A percentile compares a stretch with the other conserved stretches of the same genome.
Conservation (phyloP, 2,329 filamentous ascomycete genomes). For the Penicillium sp. region DNA sequence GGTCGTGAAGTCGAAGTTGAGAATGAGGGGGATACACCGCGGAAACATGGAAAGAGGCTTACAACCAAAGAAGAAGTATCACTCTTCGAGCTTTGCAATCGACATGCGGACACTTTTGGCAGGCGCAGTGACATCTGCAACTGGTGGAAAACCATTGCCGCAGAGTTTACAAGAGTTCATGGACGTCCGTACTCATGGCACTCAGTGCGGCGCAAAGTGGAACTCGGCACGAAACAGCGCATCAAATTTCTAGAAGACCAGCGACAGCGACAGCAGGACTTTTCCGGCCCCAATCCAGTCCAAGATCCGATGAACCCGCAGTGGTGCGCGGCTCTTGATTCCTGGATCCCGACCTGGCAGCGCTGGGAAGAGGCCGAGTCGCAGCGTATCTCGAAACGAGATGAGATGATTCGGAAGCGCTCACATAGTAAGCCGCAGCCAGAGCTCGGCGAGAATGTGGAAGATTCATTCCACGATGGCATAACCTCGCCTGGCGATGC, state of each 20-base stretch:
- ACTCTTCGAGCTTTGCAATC: conserved; percentile 41
- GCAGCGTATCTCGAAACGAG: conserved; percentile 36
- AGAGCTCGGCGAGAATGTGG: background rate
- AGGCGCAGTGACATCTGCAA: conserved; percentile 41
- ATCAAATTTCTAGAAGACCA: conserved; percentile 39
- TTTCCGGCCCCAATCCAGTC: conserved; percentile 2
- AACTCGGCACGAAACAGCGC: conserved; percentile 39
- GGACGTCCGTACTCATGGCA: conserved; percentile 43
- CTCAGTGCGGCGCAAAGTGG: conserved; percentile 41
- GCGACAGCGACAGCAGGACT: conserved; percentile 12
- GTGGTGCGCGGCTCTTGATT: conserved; percentile 38
- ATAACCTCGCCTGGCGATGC: background rate
- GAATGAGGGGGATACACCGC: conserved; percentile 15
- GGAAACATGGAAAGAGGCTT: conserved; percentile 38
- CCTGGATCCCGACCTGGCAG: conserved; percentile 42
- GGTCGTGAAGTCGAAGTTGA: conserved; percentile 10
- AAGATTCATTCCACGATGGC: conserved; percentile 3
- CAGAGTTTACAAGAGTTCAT: conserved; percentile 36
- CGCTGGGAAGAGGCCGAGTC: conserved; percentile 39
- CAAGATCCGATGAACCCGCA: conserved; percentile 36
- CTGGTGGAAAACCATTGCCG: conserved; percentile 40
- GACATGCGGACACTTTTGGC: conserved; percentile 35
- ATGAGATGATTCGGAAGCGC: conserved; percentile 23
- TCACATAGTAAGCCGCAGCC: conserved; percentile 19
- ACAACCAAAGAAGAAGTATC: conserved; percentile 40